Evolutionary conservation across 164 flowering plant genomes (phyloP).

Genomic region (Kalanchoe fedtschenkoi): DNA sequence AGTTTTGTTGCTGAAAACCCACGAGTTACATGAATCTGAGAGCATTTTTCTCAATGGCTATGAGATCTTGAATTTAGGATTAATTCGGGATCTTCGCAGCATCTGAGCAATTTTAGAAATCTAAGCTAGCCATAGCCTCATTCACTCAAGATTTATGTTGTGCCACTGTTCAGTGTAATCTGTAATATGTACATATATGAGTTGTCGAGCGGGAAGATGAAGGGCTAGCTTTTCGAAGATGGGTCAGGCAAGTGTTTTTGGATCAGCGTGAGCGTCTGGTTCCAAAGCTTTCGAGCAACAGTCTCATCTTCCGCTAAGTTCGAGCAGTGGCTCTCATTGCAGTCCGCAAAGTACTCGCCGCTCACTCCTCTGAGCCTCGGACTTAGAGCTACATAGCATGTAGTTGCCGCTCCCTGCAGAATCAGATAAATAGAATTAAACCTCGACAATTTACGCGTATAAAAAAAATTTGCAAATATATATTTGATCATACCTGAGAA

Average conservation of each 20-base stretch:
- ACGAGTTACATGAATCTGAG: too few species aligned
- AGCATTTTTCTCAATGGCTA: too few species aligned
- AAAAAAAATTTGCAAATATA: background rate
- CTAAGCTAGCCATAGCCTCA: too few species aligned
- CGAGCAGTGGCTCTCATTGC: constrained; percentile 71
- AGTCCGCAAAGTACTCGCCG: constrained; percentile 84
- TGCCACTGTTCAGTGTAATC: too few species aligned
- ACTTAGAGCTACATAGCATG: constrained; percentile 77
- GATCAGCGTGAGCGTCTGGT: constrained; percentile 28
- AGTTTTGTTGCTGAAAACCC: too few species aligned
- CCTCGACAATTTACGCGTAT: too few species aligned
- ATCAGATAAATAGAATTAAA: background rate
- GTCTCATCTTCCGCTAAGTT: constrained; percentile 58
- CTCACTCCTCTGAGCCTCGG: constrained; percentile 45
- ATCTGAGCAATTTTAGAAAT: too few species aligned
- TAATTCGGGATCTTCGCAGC: too few species aligned
- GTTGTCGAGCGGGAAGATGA: background rate
- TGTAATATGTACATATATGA: background rate
- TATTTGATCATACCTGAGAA: constrained; percentile 57
- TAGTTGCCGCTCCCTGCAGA: constrained; percentile 80
- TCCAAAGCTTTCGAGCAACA: constrained; percentile 61
- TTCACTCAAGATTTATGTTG: too few species aligned
- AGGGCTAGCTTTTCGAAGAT: background rate
- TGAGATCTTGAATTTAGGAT: too few species aligned
- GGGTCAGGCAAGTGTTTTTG: background rate